These are phyloP conservation scores for Cladosporium sp. DNA, from an alignment of 2,329 filamentous ascomycete genomes.

Conservation along the genomic window DNA sequence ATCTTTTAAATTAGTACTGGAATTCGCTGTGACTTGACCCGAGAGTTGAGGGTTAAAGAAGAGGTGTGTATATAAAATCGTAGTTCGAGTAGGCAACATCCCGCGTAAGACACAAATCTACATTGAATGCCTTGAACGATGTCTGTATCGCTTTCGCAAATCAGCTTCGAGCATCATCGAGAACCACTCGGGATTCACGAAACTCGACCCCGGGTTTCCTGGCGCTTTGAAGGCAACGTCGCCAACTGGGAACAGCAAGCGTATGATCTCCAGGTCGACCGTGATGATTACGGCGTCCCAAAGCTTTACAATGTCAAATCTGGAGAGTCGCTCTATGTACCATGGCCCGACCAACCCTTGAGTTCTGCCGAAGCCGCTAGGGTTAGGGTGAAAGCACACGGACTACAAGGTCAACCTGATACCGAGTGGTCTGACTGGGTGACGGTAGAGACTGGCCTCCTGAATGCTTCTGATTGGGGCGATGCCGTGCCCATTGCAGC, in stretches of 20 bases:
- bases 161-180: slow-evolving; percentile 4
- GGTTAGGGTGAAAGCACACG: slow-evolving; percentile 2
- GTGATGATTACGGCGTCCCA: background rate
- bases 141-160: slow-evolving; percentile 3
- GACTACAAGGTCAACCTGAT: background rate
- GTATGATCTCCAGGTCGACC: slow-evolving; percentile 1
- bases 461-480: slow-evolving; percentile 1
- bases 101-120: too few relatives aligned
- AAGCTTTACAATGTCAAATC: slow-evolving; percentile 1
- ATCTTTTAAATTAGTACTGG: too few relatives aligned
- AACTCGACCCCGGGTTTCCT: slow-evolving; percentile 1
- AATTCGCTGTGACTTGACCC: too few relatives aligned
- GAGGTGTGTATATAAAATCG: too few relatives aligned
- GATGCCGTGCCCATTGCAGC: slow-evolving; percentile 4
- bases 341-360: slow-evolving; percentile 1
- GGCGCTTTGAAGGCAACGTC: slow-evolving; percentile 6
- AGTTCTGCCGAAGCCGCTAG: slow-evolving; percentile 1
- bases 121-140: background rate
- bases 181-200: slow-evolving; percentile 4
- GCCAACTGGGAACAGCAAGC: slow-evolving; percentile 2
- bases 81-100: too few relatives aligned
- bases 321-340: slow-evolving; percentile 1
- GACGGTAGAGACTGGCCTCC: slow-evolving; percentile 1
- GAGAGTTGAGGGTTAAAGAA: too few relatives aligned
- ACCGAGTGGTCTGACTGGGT: slow-evolving; percentile 4